phyloP scores from a whole-genome alignment of 331 rosid genomes.

The Cydonia oblonga region DNA sequence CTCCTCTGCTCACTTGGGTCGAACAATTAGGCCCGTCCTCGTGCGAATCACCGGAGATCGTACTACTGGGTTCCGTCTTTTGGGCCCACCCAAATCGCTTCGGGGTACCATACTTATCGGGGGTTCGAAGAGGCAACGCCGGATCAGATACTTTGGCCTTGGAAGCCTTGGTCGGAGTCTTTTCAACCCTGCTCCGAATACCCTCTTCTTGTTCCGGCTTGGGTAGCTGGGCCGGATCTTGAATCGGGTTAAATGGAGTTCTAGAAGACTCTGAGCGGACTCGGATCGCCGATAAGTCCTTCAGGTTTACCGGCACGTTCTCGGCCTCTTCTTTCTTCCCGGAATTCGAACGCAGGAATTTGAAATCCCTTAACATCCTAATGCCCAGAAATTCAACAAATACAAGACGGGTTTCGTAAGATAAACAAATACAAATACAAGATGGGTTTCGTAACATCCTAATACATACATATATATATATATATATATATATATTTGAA shows the following conservation, averaged over 20 bases:
- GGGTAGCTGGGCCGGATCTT: slow-evolving; percentile 33
- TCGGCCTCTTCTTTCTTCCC: slow-evolving; percentile 59
- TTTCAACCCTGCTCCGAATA: slow-evolving; percentile 33
- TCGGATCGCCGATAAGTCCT: slow-evolving; percentile 27
- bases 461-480: too few relatives aligned
- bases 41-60: slow-evolving; percentile 13
- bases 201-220: slow-evolving; percentile 34
- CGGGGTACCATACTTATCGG: slow-evolving; percentile 50
- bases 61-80: slow-evolving; percentile 38
- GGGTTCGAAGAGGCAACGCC: slow-evolving; percentile 61
- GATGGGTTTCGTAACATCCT: too few relatives aligned
- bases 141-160: slow-evolving; percentile 40
- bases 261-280: slow-evolving; percentile 35
- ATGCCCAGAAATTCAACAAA: neutral
- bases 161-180: slow-evolving; percentile 53
- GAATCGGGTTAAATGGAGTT: slow-evolving; percentile 64
- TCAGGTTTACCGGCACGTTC: slow-evolving; percentile 45
- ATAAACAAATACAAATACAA: neutral
- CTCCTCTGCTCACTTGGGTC: slow-evolving; percentile 21
- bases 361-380: slow-evolving; percentile 84
- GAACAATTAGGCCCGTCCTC: slow-evolving; percentile 31
- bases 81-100: slow-evolving; percentile 65
- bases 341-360: slow-evolving; percentile 47
- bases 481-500: neutral
- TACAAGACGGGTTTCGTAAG: neutral